These are phyloP conservation scores for Sordaria brevicollis DNA, from an alignment of 495 filamentous ascomycete species.

Conservation along the genomic window DNA sequence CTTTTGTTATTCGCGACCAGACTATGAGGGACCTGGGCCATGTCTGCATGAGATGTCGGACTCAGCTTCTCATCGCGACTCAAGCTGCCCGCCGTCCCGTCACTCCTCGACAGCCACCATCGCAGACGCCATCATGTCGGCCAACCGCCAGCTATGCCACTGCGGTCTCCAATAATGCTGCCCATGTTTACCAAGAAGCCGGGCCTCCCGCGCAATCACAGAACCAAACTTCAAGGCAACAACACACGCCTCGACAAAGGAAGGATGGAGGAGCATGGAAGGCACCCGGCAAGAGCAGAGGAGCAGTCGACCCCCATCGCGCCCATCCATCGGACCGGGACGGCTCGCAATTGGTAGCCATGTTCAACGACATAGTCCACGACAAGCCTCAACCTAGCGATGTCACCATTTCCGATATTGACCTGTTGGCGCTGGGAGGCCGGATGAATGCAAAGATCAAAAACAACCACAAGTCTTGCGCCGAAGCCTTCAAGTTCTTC, in stretches of 20 bases:
- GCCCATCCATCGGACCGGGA: background rate
- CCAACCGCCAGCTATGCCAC: background rate
- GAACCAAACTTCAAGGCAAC: background rate
- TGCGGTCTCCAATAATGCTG: background rate
- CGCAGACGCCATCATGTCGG: background rate
- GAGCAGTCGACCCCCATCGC: no score
- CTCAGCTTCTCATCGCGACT: constrained; percentile 5
- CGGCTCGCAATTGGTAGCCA: constrained; percentile 2
- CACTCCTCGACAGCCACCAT: background rate
- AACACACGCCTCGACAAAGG: background rate
- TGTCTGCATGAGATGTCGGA: constrained; percentile 20
- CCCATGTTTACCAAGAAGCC: background rate
- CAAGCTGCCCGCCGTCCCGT: background rate
- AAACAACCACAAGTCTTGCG: background rate
- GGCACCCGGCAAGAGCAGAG: background rate
- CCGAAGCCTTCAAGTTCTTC: constrained; percentile 30
- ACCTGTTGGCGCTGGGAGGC: background rate
- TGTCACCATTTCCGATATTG: background rate
- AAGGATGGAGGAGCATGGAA: background rate
- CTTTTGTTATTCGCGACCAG: background rate
- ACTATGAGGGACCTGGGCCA: constrained; percentile 18
- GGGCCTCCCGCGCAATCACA: background rate
- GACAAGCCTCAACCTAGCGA: background rate
- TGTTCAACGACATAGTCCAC: constrained; percentile 15
- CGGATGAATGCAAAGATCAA: background rate